Evolutionary conservation across 306 rosid genomes (phyloP).

Genomic region (Dryas octopetala): DNA sequence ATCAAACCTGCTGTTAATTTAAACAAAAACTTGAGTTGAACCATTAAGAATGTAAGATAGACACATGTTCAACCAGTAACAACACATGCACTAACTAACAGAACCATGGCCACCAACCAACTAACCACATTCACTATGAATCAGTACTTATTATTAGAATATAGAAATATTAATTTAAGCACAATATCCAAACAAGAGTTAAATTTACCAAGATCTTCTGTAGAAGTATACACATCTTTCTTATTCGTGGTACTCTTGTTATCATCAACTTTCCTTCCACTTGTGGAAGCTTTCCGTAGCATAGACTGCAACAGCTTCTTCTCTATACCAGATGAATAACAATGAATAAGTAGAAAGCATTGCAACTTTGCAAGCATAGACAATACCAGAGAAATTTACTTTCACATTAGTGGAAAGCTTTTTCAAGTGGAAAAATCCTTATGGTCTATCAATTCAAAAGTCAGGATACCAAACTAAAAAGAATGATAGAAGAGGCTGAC

Average conservation of each 20-base stretch:
- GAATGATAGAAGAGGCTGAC: not conserved
- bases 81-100: not conserved
- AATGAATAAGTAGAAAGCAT: slow-evolving; percentile 12
- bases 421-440: not conserved
- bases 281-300: slow-evolving; percentile 73
- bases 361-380: slow-evolving; percentile 8
- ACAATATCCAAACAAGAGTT: not conserved
- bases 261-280: slow-evolving; percentile 49
- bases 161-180: not conserved
- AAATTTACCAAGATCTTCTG: slow-evolving; percentile 81
- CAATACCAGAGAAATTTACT: not conserved
- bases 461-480: not conserved
- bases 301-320: slow-evolving; percentile 83
- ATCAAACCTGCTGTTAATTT: not conserved
- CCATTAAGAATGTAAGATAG: not conserved
- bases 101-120: not conserved
- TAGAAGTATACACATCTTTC: slow-evolving; percentile 74
- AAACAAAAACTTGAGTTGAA: not conserved
- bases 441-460: not conserved
- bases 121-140: not conserved
- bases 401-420: not conserved
- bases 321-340: slow-evolving; percentile 50
- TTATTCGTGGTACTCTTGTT: slow-evolving; percentile 37
- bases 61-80: not conserved
- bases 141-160: not conserved